Evolutionary conservation across 352 stramenopile genomes (phyloP), one percentile per base, ranked within the genome.

Genomic region (Pythium folliculosum): DNA sequence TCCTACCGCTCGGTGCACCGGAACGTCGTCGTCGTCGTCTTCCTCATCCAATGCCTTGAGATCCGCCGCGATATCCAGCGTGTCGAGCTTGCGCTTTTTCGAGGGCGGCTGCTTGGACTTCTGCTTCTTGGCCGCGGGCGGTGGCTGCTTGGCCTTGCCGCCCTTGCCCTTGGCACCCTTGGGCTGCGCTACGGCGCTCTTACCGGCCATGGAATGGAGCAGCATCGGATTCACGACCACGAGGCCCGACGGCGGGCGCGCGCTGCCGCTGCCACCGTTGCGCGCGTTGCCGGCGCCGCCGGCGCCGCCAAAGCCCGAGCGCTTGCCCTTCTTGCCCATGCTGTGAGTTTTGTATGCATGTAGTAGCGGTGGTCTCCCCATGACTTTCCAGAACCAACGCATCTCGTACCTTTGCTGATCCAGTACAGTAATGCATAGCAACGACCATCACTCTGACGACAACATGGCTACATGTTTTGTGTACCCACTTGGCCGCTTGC

Each of bases 221-320:
- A 76, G 52, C 56, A 71, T 73, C 1, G 77, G 72, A 48, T 85
- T 86, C 48, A 89, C 71, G 25, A 89, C 77, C 38, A 89, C 76
- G n/a, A 89, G 57, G 17, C 70, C 60, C 37, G 65, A 30, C 21
- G 52, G 25, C 10, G 25, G 44, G 13, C 57, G 57, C 25, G 47
- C 23, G 8, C n/a, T 38, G 30, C 57, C 57, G 14, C 49, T 40
- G 16, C 59, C 59, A 16, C 59, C 49, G 21, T 17, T 22, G 4
- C 60, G 52, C 32, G 52, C 52, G 23, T 59, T 59, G 17, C 54
- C 56, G 19, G n/a, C 30, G 58, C 58, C 58, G 14, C 50, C 61
- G 23, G 49, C 43, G 25, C 63, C 60, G 38, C 60, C 67, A 53
- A 57, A 60, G 19, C 65, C 65, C 27, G 58, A 66, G 27, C 65